Conservation (phyloP, 2,329 filamentous ascomycete genomes). For the Pseudocercospora vitis region DNA sequence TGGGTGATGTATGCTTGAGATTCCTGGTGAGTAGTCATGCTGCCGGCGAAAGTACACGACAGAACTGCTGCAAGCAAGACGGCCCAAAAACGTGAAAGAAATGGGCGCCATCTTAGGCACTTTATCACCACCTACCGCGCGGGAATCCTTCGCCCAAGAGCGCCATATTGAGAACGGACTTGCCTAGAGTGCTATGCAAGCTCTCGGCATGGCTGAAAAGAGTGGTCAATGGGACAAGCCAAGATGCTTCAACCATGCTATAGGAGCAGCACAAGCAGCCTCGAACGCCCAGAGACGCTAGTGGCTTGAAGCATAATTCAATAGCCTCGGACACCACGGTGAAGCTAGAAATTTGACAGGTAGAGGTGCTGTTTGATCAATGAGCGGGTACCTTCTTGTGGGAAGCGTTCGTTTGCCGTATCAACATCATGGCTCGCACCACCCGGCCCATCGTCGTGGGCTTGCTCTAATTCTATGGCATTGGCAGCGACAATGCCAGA, state of each 20-base stretch:
- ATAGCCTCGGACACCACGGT: background rate
- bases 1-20: background rate
- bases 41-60: background rate
- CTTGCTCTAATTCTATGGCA: too few relatives aligned
- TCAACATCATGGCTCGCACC: too few relatives aligned
- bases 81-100: too few relatives aligned
- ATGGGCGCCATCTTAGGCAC: too few relatives aligned
- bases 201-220: background rate
- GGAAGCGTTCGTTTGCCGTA: too few relatives aligned
- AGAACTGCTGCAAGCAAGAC: too few relatives aligned
- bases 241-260: background rate
- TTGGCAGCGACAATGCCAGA: too few relatives aligned
- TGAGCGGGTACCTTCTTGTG: too few relatives aligned
- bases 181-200: background rate
- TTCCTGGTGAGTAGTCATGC: background rate
- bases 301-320: constrained; percentile 1
- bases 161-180: background rate
- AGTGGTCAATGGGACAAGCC: background rate
- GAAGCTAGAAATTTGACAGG: background rate
- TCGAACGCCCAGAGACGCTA: background rate
- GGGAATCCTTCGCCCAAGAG: background rate
- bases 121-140: background rate
- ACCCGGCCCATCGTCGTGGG: too few relatives aligned
- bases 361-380: too few relatives aligned
- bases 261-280: background rate